Conservation (phyloP, 306 rosid genomes). For the Lupinus albus region DNA sequence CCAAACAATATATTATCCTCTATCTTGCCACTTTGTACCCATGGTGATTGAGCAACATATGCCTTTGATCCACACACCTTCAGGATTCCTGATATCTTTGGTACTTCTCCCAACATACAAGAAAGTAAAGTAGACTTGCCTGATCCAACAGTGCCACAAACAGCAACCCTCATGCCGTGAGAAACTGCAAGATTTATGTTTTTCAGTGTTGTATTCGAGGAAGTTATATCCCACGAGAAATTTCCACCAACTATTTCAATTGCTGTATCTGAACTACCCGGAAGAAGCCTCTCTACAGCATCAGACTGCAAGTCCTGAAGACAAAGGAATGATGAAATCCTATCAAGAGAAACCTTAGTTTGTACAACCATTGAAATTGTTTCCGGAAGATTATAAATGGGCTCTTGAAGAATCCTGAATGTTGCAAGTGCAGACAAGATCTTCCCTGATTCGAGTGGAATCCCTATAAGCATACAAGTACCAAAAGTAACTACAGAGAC, state of each 20-base stretch:
- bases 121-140: constrained; percentile 88
- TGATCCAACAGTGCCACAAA: constrained; percentile 63
- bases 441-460: constrained; percentile 64
- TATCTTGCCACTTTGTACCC: constrained; percentile 91
- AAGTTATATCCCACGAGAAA: constrained; percentile 59
- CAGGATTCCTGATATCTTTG: constrained; percentile 67
- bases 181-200: constrained; percentile 42
- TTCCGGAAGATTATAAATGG: constrained; percentile 52
- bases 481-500: constrained; percentile 57
- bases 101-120: constrained; percentile 80
- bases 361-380: constrained; percentile 53
- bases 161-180: constrained; percentile 54
- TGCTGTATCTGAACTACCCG: constrained; percentile 45
- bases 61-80: constrained; percentile 87
- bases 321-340: constrained; percentile 56
- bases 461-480: constrained; percentile 49
- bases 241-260: constrained; percentile 50
- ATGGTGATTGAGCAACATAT: constrained; percentile 86
- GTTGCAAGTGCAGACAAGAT: too few species aligned
- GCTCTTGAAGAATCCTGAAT: constrained; percentile 51
- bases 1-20: constrained; percentile 85
- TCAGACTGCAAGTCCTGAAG: constrained; percentile 48
- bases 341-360: constrained; percentile 58
- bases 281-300: constrained; percentile 51
- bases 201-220: constrained; percentile 40